These are phyloP conservation scores for Plantago elongata DNA, from an alignment of 257 asterid genomes.

Conservation along the genomic window DNA sequence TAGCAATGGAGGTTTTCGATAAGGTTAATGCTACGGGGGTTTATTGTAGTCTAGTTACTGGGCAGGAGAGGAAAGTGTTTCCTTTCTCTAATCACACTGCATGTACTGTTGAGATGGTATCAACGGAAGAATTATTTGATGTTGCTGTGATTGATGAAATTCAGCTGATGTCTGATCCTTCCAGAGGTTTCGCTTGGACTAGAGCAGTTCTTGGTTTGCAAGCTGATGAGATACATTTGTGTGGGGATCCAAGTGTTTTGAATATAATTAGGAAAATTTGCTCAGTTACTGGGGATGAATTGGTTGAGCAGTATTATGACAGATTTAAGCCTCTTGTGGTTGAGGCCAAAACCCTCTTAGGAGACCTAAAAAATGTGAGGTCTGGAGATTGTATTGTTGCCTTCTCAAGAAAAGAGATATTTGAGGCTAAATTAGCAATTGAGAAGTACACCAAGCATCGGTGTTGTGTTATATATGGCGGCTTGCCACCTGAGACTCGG, in stretches of 20 bases:
- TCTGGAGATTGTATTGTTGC: conserved; percentile 96
- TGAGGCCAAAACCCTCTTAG: conserved; percentile 85
- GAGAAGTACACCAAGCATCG: conserved; percentile 82
- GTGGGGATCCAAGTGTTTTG: conserved; percentile 99
- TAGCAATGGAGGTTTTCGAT: conserved; percentile 98
- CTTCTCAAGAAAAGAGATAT: conserved; percentile 87
- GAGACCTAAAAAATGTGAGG: conserved; percentile 71
- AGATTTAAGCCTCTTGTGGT: conserved; percentile 91
- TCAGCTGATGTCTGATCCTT: conserved; percentile 88
- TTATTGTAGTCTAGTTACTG: conserved; percentile 83
- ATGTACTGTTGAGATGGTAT: conserved; percentile 94
- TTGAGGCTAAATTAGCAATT: conserved; percentile 82
- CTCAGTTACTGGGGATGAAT: conserved; percentile 78
- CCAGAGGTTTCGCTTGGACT: conserved; percentile 94
- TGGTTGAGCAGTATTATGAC: conserved; percentile 60
- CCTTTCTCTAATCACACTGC: conserved; percentile 94
- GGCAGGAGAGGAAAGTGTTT: conserved; percentile 78
- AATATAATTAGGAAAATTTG: conserved; percentile 59
- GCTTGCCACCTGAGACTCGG: conserved; percentile 95
- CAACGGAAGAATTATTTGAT: conserved; percentile 69
- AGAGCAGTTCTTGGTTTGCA: conserved; percentile 82
- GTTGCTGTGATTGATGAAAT: conserved; percentile 95
- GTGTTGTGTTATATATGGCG: conserved; percentile 91
- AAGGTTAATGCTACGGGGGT: conserved; percentile 83
- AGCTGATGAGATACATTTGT: conserved; percentile 91